Percentiles rank a stretch among this genome's conserved stretches.
phyloP scores from a whole-genome alignment of 169 alveolate species.

The Eimeria maxima region DNA sequence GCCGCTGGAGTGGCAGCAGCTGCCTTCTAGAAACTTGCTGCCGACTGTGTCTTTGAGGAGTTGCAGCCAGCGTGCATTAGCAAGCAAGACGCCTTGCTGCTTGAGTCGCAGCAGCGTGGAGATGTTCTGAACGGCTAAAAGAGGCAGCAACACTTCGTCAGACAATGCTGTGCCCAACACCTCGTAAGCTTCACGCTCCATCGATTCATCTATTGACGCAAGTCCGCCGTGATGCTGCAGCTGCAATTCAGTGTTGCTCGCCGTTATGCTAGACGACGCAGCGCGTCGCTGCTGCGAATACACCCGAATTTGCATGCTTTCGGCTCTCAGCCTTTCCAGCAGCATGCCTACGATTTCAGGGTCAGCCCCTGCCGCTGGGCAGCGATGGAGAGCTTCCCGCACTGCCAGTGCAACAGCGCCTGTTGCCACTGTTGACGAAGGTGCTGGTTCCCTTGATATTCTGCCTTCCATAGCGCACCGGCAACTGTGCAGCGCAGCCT shows the following conservation, averaged over 20 bases:
- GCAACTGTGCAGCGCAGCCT: slow-evolving; percentile 60
- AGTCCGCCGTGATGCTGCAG: slow-evolving; percentile 42
- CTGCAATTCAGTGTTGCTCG: slow-evolving; percentile 32
- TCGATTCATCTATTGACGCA: slow-evolving; percentile 63
- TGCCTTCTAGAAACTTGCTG: slow-evolving; percentile 68
- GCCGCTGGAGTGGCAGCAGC: slow-evolving; percentile 34
- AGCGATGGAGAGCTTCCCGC: slow-evolving; percentile 53
- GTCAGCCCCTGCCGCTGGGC: slow-evolving; percentile 77
- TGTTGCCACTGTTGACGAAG: slow-evolving; percentile 3
- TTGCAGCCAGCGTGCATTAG: slow-evolving; percentile 78
- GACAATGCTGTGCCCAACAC: slow-evolving; percentile 44
- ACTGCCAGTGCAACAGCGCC: slow-evolving; percentile 52
- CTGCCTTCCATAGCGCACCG: slow-evolving; percentile 11
- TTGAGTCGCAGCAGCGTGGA: slow-evolving; percentile 59
- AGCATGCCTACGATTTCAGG: slow-evolving; percentile 64
- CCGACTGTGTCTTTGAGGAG: slow-evolving; percentile 74
- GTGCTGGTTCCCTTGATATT: background rate
- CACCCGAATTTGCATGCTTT: slow-evolving; percentile 77
- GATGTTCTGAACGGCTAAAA: slow-evolving; percentile 38
- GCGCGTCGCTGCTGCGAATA: slow-evolving; percentile 80
- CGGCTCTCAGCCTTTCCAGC: slow-evolving; percentile 69
- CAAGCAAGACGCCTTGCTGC: slow-evolving; percentile 53
- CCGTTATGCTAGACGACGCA: slow-evolving; percentile 36
- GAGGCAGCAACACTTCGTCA: slow-evolving; percentile 71
- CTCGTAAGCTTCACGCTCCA: slow-evolving; percentile 71